A percentile compares a stretch with the other conserved stretches of the same genome.
These are phyloP conservation scores for Cryptosporidium sp. DNA, from an alignment of 169 alveolate genomes.

Conservation along the genomic window DNA sequence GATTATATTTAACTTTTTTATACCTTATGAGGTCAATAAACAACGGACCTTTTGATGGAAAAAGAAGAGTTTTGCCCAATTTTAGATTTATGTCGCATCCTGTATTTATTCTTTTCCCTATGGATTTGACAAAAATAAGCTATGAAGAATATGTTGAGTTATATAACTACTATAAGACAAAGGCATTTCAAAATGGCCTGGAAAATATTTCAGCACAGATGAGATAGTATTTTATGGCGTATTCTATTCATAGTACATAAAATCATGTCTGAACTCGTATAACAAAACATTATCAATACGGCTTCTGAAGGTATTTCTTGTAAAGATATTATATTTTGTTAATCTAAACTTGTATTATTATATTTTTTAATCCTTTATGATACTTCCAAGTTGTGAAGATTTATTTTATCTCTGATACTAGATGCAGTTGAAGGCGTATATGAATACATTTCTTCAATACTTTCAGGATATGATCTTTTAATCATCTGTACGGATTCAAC, in stretches of 20 bases:
- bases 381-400: slow-evolving; percentile 43
- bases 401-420: slow-evolving; percentile 51
- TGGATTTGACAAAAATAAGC: slow-evolving; percentile 66
- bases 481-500: slow-evolving; percentile 12
- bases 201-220: slow-evolving; percentile 2
- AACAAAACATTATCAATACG: neutral
- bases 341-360: neutral
- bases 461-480: slow-evolving; percentile 64
- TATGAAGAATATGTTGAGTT: slow-evolving; percentile 43
- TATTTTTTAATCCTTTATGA: neutral
- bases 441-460: slow-evolving; percentile 68
- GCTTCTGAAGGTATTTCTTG: neutral
- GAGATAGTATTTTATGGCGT: neutral
- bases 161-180: slow-evolving; percentile 59
- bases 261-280: neutral
- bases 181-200: slow-evolving; percentile 50
- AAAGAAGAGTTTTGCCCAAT: slow-evolving; percentile 39
- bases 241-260: neutral
- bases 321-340: neutral
- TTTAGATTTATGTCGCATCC: slow-evolving; percentile 67
- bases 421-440: slow-evolving; percentile 73
- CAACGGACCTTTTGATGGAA: slow-evolving; percentile 27
- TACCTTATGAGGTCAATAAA: slow-evolving; percentile 11
- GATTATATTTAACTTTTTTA: neutral
- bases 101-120: slow-evolving; percentile 39